Percentiles rank a stretch among this genome's conserved stretches.
These are phyloP conservation scores for Cardamine chenopodiifolia DNA, from an alignment of 345 rosid genomes.

Conservation along the genomic window DNA sequence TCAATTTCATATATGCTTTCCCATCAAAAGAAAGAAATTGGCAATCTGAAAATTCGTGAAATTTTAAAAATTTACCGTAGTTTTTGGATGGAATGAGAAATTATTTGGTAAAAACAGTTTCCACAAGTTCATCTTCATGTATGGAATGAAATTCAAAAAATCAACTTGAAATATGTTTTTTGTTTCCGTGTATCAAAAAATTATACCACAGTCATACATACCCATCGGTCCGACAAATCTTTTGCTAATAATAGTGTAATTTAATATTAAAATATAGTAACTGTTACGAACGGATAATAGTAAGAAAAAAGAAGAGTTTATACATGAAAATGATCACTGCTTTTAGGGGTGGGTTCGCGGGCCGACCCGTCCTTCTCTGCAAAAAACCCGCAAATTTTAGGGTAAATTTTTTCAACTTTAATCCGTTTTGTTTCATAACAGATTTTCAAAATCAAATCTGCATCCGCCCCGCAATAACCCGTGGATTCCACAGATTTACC, in stretches of 20 bases:
- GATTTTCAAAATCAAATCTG: too few relatives aligned
- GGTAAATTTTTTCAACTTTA: too few relatives aligned
- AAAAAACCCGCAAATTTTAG: too few relatives aligned
- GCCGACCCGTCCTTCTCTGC: too few relatives aligned
- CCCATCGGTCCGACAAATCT: not conserved
- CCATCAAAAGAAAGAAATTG: too few relatives aligned
- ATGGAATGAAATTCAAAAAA: not conserved
- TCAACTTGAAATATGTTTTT: not conserved
- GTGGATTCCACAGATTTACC: too few relatives aligned
- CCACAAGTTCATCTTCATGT: not conserved
- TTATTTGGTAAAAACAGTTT: not conserved
- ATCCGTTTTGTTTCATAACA: too few relatives aligned
- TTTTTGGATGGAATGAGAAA: too few relatives aligned
- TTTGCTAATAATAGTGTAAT: not conserved
- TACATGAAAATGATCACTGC: not conserved
- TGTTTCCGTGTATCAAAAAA: not conserved
- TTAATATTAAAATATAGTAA: not conserved
- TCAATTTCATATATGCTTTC: not conserved
- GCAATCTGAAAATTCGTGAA: too few relatives aligned
- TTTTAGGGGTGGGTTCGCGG: too few relatives aligned
- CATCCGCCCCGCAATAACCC: too few relatives aligned
- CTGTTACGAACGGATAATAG: not conserved
- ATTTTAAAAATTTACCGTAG: too few relatives aligned
- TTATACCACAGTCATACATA: not conserved
- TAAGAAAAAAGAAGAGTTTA: not conserved